Evolutionary conservation across 768 basidiomycete species (phyloP), one percentile per base, ranked within the genome.

Genomic region (Phanerochaete carnosa): DNA sequence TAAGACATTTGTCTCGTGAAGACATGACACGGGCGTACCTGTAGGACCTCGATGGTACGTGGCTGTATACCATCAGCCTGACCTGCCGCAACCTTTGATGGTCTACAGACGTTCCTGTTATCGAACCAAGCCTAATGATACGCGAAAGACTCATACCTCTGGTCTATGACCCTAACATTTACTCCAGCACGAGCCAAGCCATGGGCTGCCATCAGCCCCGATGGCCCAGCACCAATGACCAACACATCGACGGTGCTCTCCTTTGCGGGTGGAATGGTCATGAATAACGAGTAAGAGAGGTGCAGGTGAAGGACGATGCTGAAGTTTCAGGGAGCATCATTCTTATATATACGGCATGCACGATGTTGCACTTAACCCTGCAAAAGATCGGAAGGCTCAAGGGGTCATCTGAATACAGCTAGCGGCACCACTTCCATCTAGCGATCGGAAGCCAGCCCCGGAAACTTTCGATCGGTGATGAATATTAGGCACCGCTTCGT

Each of bases 31-130:
- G 2, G n/a, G 23, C 39, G 12, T 26, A 73, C 81, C 70, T 83
- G 79, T 28, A 84, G 67, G 12, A 84, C 79, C 63, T 84, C 83
- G 53, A 81, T 76, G 1, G 83, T 83, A 28, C 83, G 77, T 1
- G 83, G 80, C 56, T 83, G 80, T 51, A 83, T 82, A 33, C 83
- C 83, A 60, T 84, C 83, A 1, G 83, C 83, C 63, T 83, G 83
- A 43, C 83, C 83, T 2, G 77, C 78, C 3, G 72, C 59, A 23
- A 83, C 74, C 57, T 71, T 76, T 1, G 32, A 11, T 11, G 76
- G 69, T 33, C 80, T 82, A 55, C 4, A 22, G 13, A 23, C 16
- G 12, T 5, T 16, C 23, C 23, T 11, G 23, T 11, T 13, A 7
- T 35, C 32, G 30, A 23, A 33, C n/a, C 3, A 43, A 50, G 9